phyloP scores from a whole-genome alignment of 2,329 filamentous ascomycete species.

The Coleophoma eucalyptorum region DNA sequence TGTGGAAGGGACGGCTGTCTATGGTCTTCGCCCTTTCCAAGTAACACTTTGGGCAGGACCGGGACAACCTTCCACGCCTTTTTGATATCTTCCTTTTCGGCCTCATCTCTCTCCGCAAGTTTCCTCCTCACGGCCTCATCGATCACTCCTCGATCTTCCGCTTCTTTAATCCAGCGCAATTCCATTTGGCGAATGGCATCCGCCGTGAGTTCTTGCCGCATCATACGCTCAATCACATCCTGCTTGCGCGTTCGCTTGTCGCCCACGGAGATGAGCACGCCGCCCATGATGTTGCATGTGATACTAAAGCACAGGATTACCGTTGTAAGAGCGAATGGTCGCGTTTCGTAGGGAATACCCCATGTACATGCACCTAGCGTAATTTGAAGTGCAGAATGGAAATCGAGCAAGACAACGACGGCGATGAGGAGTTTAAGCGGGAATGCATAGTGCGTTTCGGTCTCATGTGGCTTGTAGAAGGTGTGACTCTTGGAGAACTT shows the following conservation, averaged over 20 bases:
- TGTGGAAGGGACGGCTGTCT: conserved; percentile 19
- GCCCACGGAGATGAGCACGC: conserved; percentile 71
- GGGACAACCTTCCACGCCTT: conserved; percentile 20
- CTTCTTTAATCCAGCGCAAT: conserved; percentile 91
- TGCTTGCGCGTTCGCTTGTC: conserved; percentile 78
- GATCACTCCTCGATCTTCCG: conserved; percentile 27
- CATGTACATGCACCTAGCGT: conserved; percentile 75
- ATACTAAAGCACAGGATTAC: conserved; percentile 78
- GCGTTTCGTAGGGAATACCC: conserved; percentile 67
- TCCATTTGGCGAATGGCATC: conserved; percentile 66
- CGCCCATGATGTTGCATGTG: conserved; percentile 71
- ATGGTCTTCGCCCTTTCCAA: conserved; percentile 22
- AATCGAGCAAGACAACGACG: conserved; percentile 72
- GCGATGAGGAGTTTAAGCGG: conserved; percentile 69
- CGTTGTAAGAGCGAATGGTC: conserved; percentile 70
- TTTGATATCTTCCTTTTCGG: conserved; percentile 25
- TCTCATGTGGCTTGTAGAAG: conserved; percentile 88
- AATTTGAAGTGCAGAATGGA: conserved; percentile 76
- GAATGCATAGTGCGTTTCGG: conserved; percentile 75
- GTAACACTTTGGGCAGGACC: conserved; percentile 15
- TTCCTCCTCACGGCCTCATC: conserved; percentile 32
- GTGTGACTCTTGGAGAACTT: conserved; percentile 82
- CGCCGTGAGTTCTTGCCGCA: conserved; percentile 70
- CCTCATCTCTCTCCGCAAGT: conserved; percentile 41
- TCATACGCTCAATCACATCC: conserved; percentile 74